Conservation (phyloP, 345 rosid species). For the Laguncularia racemosa region DNA sequence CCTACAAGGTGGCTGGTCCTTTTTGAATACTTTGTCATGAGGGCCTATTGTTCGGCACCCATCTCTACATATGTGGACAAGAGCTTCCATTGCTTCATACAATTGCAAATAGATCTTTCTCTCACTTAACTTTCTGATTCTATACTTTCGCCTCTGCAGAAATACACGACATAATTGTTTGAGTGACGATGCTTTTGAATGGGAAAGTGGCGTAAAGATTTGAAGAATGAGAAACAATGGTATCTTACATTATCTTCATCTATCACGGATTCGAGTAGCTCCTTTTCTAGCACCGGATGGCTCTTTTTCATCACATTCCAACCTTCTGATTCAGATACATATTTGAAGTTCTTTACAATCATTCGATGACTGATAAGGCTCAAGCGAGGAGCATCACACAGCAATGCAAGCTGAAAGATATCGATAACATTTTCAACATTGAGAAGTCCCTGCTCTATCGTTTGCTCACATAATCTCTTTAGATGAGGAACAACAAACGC, state of each 20-base stretch:
- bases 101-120: constrained; percentile 59
- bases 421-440: constrained; percentile 64
- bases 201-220: not conserved
- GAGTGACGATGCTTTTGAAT: not conserved
- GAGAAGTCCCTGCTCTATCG: constrained; percentile 59
- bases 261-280: constrained; percentile 43
- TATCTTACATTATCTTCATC: constrained; percentile 47
- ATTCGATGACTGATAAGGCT: constrained; percentile 56
- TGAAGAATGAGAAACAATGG: not conserved
- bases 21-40: constrained; percentile 54
- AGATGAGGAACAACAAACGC: constrained; percentile 55
- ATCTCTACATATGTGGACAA: constrained; percentile 86
- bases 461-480: constrained; percentile 56
- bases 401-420: constrained; percentile 71
- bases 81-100: constrained; percentile 89
- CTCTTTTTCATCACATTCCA: constrained; percentile 81
- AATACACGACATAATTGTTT: not conserved
- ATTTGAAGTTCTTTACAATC: constrained; percentile 48
- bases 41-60: constrained; percentile 92
- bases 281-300: constrained; percentile 73
- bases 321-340: constrained; percentile 48
- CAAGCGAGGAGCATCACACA: constrained; percentile 78
- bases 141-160: constrained; percentile 43
- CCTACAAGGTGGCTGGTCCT: constrained; percentile 43
- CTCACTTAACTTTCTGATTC: constrained; percentile 45